Conservation (phyloP, 352 stramenopile species). For the Lagenidium giganteum region DNA sequence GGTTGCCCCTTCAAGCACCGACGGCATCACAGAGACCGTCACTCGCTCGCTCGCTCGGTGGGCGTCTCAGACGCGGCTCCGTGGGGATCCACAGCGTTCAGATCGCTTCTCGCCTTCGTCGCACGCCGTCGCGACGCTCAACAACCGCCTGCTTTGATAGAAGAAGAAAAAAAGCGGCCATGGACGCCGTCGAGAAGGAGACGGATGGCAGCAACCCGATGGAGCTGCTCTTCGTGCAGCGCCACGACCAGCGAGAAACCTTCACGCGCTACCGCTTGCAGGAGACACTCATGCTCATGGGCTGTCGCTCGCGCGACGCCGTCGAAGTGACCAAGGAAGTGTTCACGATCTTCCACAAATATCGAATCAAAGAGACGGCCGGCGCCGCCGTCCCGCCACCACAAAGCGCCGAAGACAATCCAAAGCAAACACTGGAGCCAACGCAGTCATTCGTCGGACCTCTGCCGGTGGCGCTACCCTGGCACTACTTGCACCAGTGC, state of each 20-base stretch:
- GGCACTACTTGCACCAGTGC: constrained; percentile 74
- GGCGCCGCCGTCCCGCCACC: background rate
- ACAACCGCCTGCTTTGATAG: background rate
- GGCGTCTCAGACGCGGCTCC: background rate
- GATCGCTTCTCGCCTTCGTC: background rate
- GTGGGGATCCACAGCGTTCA: background rate
- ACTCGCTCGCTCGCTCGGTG: background rate
- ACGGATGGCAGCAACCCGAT: constrained; percentile 64
- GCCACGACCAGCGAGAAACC: constrained; percentile 39
- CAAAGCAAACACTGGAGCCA: too few species aligned
- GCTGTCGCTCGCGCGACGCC: constrained; percentile 70
- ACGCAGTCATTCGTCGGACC: too few species aligned
- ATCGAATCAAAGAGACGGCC: constrained; percentile 22
- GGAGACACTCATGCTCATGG: constrained; percentile 87
- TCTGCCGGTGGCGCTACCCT: constrained; percentile 32
- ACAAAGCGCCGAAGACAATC: background rate
- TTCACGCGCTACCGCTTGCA: constrained; percentile 84
- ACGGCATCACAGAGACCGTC: constrained; percentile 1
- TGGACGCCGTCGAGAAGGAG: constrained; percentile 23
- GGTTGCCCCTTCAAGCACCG: background rate
- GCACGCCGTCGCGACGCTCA: background rate
- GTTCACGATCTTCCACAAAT: constrained; percentile 56
- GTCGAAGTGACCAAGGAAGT: constrained; percentile 64
- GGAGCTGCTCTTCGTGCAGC: constrained; percentile 65
- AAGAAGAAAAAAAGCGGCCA: background rate